phyloP scores from a whole-genome alignment of 164 flowering plant genomes.

The Macadamia integrifolia region DNA sequence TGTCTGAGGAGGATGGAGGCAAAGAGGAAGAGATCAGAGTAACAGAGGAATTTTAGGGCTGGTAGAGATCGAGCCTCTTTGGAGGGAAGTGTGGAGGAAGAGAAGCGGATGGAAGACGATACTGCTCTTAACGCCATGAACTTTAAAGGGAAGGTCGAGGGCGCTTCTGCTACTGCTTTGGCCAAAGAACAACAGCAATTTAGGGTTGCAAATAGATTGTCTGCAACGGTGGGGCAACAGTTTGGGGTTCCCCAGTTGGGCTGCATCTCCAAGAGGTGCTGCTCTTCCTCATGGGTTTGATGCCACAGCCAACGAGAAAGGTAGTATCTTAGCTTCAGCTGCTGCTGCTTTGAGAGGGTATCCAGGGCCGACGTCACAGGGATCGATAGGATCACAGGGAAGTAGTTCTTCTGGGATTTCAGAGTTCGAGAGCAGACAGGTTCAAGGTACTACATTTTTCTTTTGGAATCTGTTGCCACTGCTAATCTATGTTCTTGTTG shows the following conservation, averaged over 20 bases:
- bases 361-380: slow-evolving; percentile 20
- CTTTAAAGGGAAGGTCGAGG: slow-evolving; percentile 22
- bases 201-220: slow-evolving; percentile 13
- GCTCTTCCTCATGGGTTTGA: slow-evolving; percentile 11
- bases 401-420: slow-evolving; percentile 52
- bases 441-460: slow-evolving; percentile 32
- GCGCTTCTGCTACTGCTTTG: background rate
- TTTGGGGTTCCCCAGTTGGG: slow-evolving; percentile 27
- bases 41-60: slow-evolving; percentile 39
- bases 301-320: slow-evolving; percentile 12
- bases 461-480: background rate
- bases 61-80: slow-evolving; percentile 1
- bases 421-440: slow-evolving; percentile 30
- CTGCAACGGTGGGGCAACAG: slow-evolving; percentile 12
- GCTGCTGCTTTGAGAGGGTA: slow-evolving; percentile 10
- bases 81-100: slow-evolving; percentile 17
- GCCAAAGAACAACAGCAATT: slow-evolving; percentile 9
- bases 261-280: slow-evolving; percentile 18
- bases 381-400: slow-evolving; percentile 44
- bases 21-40: slow-evolving; percentile 72
- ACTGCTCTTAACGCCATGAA: slow-evolving; percentile 11
- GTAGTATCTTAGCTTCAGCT: slow-evolving; percentile 3
- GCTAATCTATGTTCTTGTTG: background rate
- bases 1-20: slow-evolving; percentile 77
- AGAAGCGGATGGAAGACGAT: slow-evolving; percentile 28